Percentiles rank a stretch among this genome's conserved stretches.
Conservation (phyloP, 345 rosid species). For the Eucalyptus marginata region DNA sequence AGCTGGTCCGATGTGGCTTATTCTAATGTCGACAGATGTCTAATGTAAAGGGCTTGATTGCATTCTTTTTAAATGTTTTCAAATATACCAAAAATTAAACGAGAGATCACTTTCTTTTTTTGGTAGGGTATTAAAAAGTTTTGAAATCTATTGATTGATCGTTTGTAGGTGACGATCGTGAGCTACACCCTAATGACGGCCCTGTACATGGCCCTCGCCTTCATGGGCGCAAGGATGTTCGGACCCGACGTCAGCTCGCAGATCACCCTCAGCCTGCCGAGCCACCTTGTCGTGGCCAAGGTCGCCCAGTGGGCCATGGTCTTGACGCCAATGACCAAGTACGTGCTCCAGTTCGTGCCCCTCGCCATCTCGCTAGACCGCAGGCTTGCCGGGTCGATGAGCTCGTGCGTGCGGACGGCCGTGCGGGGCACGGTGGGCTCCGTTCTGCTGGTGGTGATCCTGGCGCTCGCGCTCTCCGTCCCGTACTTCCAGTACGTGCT, state of each 20-base stretch:
- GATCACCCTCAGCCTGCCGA: slow-evolving; percentile 64
- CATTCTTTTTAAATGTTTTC: not conserved
- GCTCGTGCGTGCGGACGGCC: slow-evolving; percentile 12
- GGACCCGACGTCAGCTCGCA: slow-evolving; percentile 50
- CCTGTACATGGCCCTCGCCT: slow-evolving; percentile 48
- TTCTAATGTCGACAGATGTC: no score
- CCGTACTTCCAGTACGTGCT: slow-evolving; percentile 64
- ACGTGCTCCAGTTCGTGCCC: slow-evolving; percentile 63
- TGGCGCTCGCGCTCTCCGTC: slow-evolving; percentile 40
- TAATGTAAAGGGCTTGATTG: not conserved
- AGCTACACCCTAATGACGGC: slow-evolving; percentile 44
- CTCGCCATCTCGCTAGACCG: slow-evolving; percentile 57
- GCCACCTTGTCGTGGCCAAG: slow-evolving; percentile 34
- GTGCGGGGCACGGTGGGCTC: slow-evolving; percentile 45
- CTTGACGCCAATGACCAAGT: slow-evolving; percentile 72
- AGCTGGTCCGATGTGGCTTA: no score
- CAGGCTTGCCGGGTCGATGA: slow-evolving; percentile 30
- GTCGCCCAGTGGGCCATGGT: slow-evolving; percentile 77
- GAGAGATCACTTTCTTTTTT: not conserved
- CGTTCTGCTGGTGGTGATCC: slow-evolving; percentile 26
- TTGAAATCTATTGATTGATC: not conserved
- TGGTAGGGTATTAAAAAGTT: not conserved
- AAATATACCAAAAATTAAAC: no score
- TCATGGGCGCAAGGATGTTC: slow-evolving; percentile 63
- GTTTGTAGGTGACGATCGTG: slow-evolving; percentile 46